Evolutionary conservation across 176 grass and related monocot genomes (phyloP).

Genomic region (Oryza brachyantha): DNA sequence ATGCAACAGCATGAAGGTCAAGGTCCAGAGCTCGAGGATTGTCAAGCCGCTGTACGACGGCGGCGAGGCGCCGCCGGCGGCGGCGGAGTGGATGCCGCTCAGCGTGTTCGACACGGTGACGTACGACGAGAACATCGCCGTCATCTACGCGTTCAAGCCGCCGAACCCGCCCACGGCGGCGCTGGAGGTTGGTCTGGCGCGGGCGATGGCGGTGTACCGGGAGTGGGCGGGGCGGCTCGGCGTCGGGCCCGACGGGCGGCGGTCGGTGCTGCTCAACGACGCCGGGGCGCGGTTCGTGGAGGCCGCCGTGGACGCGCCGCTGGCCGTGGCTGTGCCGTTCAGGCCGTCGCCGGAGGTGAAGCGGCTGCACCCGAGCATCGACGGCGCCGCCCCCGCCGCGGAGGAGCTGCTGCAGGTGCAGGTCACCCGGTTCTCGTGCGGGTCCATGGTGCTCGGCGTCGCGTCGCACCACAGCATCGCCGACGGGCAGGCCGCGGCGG

Average conservation of each 20-base stretch:
- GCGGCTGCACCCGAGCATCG: not conserved
- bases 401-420: constrained; percentile 21
- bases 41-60: not conserved
- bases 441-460: not conserved
- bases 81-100: constrained; percentile 1
- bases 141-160: constrained; percentile 21
- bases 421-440: constrained; percentile 13
- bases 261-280: constrained; percentile 25
- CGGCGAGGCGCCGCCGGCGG: too few relatives aligned
- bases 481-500: not conserved
- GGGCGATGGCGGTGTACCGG: constrained; percentile 16
- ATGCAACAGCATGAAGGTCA: not conserved
- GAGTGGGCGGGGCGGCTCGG: constrained; percentile 18
- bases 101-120: constrained; percentile 7
- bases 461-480: not conserved
- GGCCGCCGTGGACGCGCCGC: not conserved
- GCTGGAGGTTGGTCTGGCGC: not conserved
- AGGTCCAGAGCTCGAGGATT: not conserved
- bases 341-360: not conserved
- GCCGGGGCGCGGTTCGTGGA: not conserved
- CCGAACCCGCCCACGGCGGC: not conserved
- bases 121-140: not conserved
- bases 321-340: not conserved
- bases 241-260: not conserved
- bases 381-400: not conserved